Percentiles rank a stretch among this genome's conserved stretches.
Evolutionary conservation across 768 basidiomycete species (phyloP).

Genomic region (Tulasnella sp.): DNA sequence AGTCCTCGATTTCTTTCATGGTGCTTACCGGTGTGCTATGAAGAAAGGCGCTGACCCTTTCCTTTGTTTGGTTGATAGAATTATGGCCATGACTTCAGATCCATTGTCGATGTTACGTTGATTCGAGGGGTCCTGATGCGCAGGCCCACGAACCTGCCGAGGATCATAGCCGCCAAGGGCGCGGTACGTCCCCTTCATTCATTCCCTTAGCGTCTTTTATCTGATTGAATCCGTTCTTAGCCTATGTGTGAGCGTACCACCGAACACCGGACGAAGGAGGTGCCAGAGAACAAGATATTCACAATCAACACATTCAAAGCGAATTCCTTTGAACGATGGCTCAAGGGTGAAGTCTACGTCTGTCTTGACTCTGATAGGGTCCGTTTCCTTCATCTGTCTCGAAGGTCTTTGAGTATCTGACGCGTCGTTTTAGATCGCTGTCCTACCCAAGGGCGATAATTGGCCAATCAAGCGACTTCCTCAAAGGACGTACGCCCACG

Average conservation of each 20-base stretch:
- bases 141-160: background rate
- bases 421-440: background rate
- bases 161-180: background rate
- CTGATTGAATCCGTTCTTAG: background rate
- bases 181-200: slow-evolving; percentile 2
- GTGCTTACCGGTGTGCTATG: background rate
- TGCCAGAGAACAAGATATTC: slow-evolving; percentile 5
- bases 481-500: no score
- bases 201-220: background rate
- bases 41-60: background rate
- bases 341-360: slow-evolving; percentile 1
- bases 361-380: background rate
- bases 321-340: slow-evolving; percentile 6
- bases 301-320: background rate
- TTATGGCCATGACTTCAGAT: background rate
- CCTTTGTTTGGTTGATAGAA: background rate
- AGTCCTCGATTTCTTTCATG: background rate
- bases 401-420: background rate
- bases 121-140: background rate
- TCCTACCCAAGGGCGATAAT: no score
- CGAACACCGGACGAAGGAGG: background rate
- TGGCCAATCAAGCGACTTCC: no score
- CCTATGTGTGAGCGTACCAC: background rate
- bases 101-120: slow-evolving; percentile 1
- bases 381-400: background rate